These are phyloP conservation scores for Neonectria ditissima DNA, from an alignment of 2,329 filamentous ascomycete species.

Conservation along the genomic window DNA sequence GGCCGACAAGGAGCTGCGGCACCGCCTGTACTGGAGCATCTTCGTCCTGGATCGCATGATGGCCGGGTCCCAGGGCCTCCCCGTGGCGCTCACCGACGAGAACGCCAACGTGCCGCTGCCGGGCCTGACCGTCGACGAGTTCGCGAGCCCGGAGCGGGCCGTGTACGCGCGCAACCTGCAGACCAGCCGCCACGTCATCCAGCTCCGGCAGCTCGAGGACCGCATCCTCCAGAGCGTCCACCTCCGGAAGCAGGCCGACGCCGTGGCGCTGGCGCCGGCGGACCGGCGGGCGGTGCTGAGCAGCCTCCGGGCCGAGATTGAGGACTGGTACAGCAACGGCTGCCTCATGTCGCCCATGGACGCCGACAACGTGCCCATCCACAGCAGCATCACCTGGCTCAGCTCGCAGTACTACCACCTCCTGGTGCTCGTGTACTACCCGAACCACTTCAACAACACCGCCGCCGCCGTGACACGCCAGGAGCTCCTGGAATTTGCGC, in stretches of 20 bases:
- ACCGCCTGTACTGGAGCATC: constrained; percentile 59
- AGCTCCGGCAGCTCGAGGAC: constrained; percentile 58
- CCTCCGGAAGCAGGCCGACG: constrained; percentile 46
- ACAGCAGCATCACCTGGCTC: constrained; percentile 59
- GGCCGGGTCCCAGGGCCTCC: constrained; percentile 55
- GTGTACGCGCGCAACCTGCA: constrained; percentile 56
- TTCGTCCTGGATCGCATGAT: constrained; percentile 61
- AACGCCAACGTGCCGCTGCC: constrained; percentile 56
- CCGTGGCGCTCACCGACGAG: constrained; percentile 54
- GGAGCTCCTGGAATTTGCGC: constrained; percentile 54
- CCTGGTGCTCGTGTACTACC: constrained; percentile 58
- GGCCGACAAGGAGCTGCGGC: constrained; percentile 49
- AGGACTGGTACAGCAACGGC: constrained; percentile 60
- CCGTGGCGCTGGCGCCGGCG: constrained; percentile 45
- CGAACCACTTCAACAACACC: constrained; percentile 54
- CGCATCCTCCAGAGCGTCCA: constrained; percentile 54
- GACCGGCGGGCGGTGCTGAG: constrained; percentile 50
- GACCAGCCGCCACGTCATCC: constrained; percentile 58
- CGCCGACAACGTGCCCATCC: constrained; percentile 58
- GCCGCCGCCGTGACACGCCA: constrained; percentile 45
- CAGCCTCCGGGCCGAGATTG: constrained; percentile 55
- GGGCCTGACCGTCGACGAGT: constrained; percentile 59
- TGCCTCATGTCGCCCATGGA: constrained; percentile 58
- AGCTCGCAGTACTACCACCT: constrained; percentile 58
- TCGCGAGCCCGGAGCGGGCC: constrained; percentile 53